Conservation (phyloP, 2,329 filamentous ascomycete genomes). For the Celoporthe dispersa region DNA sequence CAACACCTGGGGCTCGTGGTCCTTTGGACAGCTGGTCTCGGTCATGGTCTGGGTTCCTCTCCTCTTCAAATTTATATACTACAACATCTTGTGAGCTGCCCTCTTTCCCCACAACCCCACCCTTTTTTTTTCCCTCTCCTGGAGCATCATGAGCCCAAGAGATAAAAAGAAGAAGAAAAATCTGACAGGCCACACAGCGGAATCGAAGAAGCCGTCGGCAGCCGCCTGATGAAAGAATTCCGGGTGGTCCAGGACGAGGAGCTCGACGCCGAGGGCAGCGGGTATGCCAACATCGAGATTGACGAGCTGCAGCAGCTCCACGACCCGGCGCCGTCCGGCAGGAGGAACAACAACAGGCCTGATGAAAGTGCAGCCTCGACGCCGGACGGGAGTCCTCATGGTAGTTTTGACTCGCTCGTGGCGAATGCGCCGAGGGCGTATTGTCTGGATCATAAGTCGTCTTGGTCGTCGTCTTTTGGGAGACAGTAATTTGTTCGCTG, state of each 20-base stretch:
- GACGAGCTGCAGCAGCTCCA: slow-evolving; percentile 1
- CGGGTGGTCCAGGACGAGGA: neutral
- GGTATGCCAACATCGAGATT: neutral
- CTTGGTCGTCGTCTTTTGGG: neutral
- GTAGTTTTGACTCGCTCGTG: neutral
- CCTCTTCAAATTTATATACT: slow-evolving; percentile 16
- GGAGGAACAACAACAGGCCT: neutral
- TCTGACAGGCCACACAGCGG: neutral
- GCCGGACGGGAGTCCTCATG: neutral
- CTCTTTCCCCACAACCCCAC: too few relatives aligned
- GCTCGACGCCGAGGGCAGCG: neutral
- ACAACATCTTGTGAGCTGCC: slow-evolving; percentile 17
- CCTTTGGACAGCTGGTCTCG: slow-evolving; percentile 20
- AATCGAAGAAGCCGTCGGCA: slow-evolving; percentile 4
- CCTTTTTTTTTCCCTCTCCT: neutral
- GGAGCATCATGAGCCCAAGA: neutral
- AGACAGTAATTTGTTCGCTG: neutral
- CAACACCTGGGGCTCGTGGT: slow-evolving; percentile 14
- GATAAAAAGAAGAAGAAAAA: neutral
- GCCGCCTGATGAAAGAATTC: neutral
- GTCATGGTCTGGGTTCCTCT: slow-evolving; percentile 22
- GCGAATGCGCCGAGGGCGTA: neutral
- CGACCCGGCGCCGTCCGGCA: too few relatives aligned
- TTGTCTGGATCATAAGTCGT: neutral
- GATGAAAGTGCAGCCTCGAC: neutral